Conservation (phyloP, 371 early-diverging fungal genomes). For the Haplosporangium sp. region DNA sequence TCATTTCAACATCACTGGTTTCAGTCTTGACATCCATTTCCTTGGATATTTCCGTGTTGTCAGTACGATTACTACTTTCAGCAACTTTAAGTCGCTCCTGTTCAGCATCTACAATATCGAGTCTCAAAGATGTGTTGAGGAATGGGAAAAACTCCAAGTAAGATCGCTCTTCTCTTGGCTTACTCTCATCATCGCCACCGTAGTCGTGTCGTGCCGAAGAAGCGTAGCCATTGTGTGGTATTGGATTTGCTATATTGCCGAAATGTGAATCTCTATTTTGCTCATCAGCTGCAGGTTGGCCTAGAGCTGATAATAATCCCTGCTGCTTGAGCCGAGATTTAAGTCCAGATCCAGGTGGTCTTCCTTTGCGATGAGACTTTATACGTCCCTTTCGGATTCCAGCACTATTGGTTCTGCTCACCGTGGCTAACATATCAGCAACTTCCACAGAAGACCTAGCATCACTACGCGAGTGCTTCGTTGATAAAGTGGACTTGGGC, state of each 20-base stretch:
- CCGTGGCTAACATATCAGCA: not conserved
- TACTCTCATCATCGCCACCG: slow-evolving; percentile 44
- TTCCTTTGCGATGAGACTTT: slow-evolving; percentile 36
- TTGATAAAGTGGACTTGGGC: slow-evolving; percentile 16
- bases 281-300: slow-evolving; percentile 5
- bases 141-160: slow-evolving; percentile 87
- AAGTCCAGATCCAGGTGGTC: slow-evolving; percentile 33
- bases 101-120: slow-evolving; percentile 59
- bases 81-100: not conserved
- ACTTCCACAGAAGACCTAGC: not conserved
- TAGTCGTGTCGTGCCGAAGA: slow-evolving; percentile 35
- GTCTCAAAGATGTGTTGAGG: slow-evolving; percentile 67
- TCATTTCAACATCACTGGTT: not conserved
- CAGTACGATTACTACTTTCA: not conserved
- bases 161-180: slow-evolving; percentile 88
- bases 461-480: slow-evolving; percentile 5
- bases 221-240: slow-evolving; percentile 25
- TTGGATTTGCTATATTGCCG: slow-evolving; percentile 23
- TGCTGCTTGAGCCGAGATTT: slow-evolving; percentile 28
- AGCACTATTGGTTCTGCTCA: slow-evolving; percentile 3
- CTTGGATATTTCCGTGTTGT: not conserved
- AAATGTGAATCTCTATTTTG: slow-evolving; percentile 1
- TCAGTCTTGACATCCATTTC: not conserved
- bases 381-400: slow-evolving; percentile 20
- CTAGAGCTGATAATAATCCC: slow-evolving; percentile 3